Evolutionary conservation across 116 monocot genomes (phyloP), one percentile per base, ranked within the genome.

Genomic region (Phalaenopsis hybrid): DNA sequence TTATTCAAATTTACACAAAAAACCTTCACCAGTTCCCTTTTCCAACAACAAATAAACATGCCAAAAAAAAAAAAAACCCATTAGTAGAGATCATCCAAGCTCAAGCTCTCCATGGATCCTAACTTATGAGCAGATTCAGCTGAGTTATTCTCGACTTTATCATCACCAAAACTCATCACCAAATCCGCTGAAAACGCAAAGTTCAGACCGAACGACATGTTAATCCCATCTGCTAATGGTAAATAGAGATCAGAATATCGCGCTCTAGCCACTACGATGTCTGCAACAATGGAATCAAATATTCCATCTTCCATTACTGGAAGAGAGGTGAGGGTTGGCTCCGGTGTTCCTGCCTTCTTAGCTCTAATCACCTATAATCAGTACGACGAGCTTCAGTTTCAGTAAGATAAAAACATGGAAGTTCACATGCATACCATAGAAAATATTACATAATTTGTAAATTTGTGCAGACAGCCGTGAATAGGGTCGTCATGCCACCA

Each of bases 171-270:
- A 44, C 79, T 84, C 83, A 88, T 78, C 0, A 88, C 61, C 33
- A 91, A 83, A 45, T 94, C 93, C 12, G 82, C 85, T 10, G 86
- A 82, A 21, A 94, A 94, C 5, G 85, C 89, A 70, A 78, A 89
- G 18, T 67, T 85, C 10, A 89, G 63, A 23, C 86, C 85, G 44
- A 83, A 81, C 13, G 81, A 76, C 75, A 81, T 83, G 79, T 69
- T 83, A 77, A 80, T 74, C 11, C 82, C 79, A 52, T 92, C 88
- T 7, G 79, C 67, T 77, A 88, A 79, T 20, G 92, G 91, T 13
- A 83, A 57, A 80, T 83, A 94, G 7, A 89, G 81, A 46, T 95
- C 95, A 25, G 89, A 89, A 41, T 92, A 96, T 63, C 87, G 83
- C 51, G 89, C 82, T 12, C 68, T 83, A 0, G 81, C 83, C 15